phyloP scores from a whole-genome alignment of 2,329 filamentous ascomycete species.

The Lasiodiplodia sp. region DNA sequence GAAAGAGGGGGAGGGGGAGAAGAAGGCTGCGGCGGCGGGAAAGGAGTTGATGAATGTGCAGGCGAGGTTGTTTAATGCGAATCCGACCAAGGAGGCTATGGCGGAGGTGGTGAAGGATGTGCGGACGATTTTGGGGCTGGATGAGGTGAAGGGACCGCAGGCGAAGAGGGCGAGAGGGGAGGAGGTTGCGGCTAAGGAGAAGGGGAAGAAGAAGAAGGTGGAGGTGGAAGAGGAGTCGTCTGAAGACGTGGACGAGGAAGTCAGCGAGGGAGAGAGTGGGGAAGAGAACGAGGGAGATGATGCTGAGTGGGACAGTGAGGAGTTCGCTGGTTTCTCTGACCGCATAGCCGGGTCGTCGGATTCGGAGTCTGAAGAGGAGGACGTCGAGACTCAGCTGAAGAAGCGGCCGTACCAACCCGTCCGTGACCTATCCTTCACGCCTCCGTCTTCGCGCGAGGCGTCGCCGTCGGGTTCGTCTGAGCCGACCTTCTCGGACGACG shows the following conservation, averaged over 20 bases:
- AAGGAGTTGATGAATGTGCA: conserved; percentile 63
- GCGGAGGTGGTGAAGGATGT: conserved; percentile 54
- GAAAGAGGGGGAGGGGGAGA: conserved; percentile 32
- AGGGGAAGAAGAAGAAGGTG: conserved; percentile 6
- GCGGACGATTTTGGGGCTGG: conserved; percentile 48
- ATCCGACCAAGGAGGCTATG: conserved; percentile 63
- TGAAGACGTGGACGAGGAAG: conserved; percentile 20
- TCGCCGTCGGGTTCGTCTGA: conserved; percentile 6
- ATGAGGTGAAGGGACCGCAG: conserved; percentile 3
- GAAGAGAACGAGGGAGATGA: conserved; percentile 31
- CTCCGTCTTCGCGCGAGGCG: conserved; percentile 22
- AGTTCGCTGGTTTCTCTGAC: conserved; percentile 46
- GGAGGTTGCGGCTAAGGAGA: background rate
- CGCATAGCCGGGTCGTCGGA: conserved; percentile 50
- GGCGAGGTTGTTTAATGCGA: conserved; percentile 66
- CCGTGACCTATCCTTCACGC: conserved; percentile 26
- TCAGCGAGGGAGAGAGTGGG: conserved; percentile 31
- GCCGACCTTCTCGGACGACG: conserved; percentile 21
- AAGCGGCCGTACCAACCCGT: conserved; percentile 13
- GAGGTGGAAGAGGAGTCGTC: conserved; percentile 29
- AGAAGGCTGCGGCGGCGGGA: conserved; percentile 46
- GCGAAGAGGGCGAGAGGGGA: conserved; percentile 6
- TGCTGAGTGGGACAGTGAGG: conserved; percentile 33
- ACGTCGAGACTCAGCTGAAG: background rate
- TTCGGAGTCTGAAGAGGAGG: conserved; percentile 39